Evolutionary conservation across 768 basidiomycete species (phyloP).

Genomic region (Podaxis pistillaris): DNA sequence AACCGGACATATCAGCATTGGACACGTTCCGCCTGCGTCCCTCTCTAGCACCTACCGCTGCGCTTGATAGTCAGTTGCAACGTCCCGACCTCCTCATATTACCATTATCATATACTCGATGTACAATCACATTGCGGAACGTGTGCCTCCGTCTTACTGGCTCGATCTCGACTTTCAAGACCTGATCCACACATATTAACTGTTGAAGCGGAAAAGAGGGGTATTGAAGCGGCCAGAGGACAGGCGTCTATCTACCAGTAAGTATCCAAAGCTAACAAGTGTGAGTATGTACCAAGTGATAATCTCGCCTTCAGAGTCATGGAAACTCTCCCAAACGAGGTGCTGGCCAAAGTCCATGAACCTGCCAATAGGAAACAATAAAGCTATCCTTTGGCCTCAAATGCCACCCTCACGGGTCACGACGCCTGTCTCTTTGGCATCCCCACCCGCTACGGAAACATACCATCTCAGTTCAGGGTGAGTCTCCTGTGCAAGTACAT

Average conservation of each 20-base stretch:
- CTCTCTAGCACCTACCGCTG: not conserved
- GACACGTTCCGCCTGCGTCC: not conserved
- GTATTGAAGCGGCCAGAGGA: conserved; percentile 37
- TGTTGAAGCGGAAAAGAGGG: conserved; percentile 35
- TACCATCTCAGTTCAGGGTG: conserved; percentile 55
- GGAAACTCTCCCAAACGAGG: conserved; percentile 62
- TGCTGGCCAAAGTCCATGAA: conserved; percentile 52
- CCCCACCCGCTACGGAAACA: conserved; percentile 70
- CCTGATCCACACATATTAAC: conserved; percentile 33
- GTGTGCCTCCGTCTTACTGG: conserved; percentile 40
- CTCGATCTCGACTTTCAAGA: not conserved
- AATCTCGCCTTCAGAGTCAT: conserved; percentile 38
- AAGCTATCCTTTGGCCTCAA: conserved; percentile 52
- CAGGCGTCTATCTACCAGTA: conserved; percentile 41
- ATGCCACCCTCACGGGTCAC: conserved; percentile 45
- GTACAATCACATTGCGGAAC: conserved; percentile 69
- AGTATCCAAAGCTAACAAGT: conserved; percentile 10
- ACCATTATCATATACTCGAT: conserved; percentile 77
- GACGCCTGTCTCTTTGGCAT: conserved; percentile 70
- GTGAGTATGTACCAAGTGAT: not conserved
- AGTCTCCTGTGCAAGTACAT: not conserved
- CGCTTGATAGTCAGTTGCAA: conserved; percentile 15
- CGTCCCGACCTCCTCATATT: conserved; percentile 51
- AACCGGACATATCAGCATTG: not conserved
- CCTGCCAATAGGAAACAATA: not conserved